Base-by-base conservation (phyloP, 2,329 filamentous ascomycete species). In the Emydomyces testavorans region DNA sequence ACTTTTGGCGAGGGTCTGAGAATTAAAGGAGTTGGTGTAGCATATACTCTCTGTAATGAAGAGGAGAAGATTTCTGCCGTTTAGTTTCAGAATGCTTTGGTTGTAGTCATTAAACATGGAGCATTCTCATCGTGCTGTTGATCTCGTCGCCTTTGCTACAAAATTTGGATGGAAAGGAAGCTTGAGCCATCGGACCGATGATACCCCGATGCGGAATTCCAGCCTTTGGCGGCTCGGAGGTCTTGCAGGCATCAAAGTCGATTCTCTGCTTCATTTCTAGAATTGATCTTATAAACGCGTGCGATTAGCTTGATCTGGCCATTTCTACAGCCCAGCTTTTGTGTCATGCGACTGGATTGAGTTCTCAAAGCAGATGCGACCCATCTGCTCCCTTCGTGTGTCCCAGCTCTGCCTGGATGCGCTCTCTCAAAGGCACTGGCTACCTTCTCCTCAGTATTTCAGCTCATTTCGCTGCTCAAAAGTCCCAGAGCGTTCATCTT, bases 371-470 rank as follows among this genome's bases (percentile, higher is more conserved):
- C 56, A 58, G 56, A 71, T 71, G 68, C 62, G 62, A 55, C 59
- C 64, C 53, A 60, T 64, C 56, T 60, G 60, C 56, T 59, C 61
- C 53, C 59, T 60, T 54, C 58, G 63, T 58, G 58, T 60, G 57
- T 60, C 55, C 50, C 62, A 57, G 53, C 54, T 58, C 55, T 56
- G 58, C 51, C 56, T 62, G 51, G 56, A 56, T 53, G 56, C 52
- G 46, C 48, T 59, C 18, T 50, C 52, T 16, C 50, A 50, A 37
- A 65, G 63, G 69, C 71, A 65, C 59, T 64, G 56, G 53, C 23
- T 44, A n/a, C 35, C 21, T 24, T 49, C 39, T 35, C 18, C 32
- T 24, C 16, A 35, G 7, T 4, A 34, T 13, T 21, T 18, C 11
- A 31, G 21, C n/a, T 26, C 39, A 41, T 40, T 18, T 20, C 13